phyloP scores from a whole-genome alignment of 768 basidiomycete species.

The Tylopilus plumbeoviolaceoides region DNA sequence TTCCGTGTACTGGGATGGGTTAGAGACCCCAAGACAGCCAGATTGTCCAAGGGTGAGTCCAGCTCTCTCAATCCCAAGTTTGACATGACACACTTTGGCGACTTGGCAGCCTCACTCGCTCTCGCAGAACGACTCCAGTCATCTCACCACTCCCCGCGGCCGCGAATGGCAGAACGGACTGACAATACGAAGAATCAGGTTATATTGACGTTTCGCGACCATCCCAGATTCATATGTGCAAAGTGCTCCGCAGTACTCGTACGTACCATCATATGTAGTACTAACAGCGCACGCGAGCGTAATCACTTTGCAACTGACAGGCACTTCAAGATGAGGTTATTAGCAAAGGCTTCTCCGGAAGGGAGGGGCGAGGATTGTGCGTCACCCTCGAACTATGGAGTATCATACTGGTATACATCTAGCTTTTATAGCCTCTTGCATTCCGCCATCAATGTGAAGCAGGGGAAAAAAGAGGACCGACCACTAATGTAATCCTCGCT shows the following conservation, averaged over 20 bases:
- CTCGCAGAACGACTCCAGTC: conserved; percentile 1
- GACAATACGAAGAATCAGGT: conserved; percentile 54
- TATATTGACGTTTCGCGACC: conserved; percentile 57
- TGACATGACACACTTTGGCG: conserved; percentile 21
- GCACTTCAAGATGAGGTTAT: conserved; percentile 81
- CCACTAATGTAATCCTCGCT: conserved; percentile 55
- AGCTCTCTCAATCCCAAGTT: background rate
- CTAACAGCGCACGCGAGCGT: background rate
- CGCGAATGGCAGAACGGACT: conserved; percentile 24
- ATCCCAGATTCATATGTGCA: conserved; percentile 64
- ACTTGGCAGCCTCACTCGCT: conserved; percentile 17
- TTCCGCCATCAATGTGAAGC: conserved; percentile 69
- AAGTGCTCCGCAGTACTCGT: conserved; percentile 72
- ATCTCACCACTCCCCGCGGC: background rate
- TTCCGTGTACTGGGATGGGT: background rate
- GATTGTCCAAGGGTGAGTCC: conserved; percentile 8
- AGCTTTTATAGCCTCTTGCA: conserved; percentile 58
- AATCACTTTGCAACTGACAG: conserved; percentile 32
- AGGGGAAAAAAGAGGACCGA: conserved; percentile 72
- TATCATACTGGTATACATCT: background rate
- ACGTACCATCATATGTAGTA: conserved; percentile 27
- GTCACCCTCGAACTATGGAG: conserved; percentile 27
- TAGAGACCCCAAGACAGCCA: background rate
- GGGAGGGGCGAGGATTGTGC: conserved; percentile 79
- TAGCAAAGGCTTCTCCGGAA: conserved; percentile 79